phyloP scores from a whole-genome alignment of 2,329 filamentous ascomycete species.

The Pseudocercospora fijiensis region DNA sequence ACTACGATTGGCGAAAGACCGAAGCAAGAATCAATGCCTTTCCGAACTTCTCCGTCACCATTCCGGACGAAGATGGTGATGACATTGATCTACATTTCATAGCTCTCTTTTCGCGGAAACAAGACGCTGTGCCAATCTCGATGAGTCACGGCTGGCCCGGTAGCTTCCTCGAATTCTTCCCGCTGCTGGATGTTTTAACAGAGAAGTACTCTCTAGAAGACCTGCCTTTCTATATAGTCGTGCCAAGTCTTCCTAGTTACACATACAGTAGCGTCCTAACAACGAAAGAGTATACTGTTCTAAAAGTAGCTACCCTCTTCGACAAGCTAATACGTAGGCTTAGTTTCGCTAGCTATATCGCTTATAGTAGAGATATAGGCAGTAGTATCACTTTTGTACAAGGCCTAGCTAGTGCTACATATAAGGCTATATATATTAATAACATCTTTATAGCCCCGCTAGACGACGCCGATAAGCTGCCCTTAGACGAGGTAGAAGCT shows the following conservation, averaged over 20 bases:
- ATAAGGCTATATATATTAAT: background rate
- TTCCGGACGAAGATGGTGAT: slow-evolving; percentile 44
- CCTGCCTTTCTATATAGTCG: slow-evolving; percentile 56
- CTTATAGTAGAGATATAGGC: slow-evolving; percentile 57
- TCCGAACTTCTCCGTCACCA: slow-evolving; percentile 50
- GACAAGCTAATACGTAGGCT: slow-evolving; percentile 52
- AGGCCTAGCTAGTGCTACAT: slow-evolving; percentile 5
- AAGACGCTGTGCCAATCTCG: slow-evolving; percentile 39
- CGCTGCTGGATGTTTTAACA: slow-evolving; percentile 31
- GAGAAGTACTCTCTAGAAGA: slow-evolving; percentile 48
- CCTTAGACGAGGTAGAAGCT: background rate
- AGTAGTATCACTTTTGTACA: slow-evolving; percentile 44
- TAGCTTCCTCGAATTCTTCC: slow-evolving; percentile 36
- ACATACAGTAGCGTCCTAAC: slow-evolving; percentile 47
- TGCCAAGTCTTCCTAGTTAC: slow-evolving; percentile 55
- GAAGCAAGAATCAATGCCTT: slow-evolving; percentile 51
- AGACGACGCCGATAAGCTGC: background rate
- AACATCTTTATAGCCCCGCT: background rate
- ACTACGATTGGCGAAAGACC: slow-evolving; percentile 41
- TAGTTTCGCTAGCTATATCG: slow-evolving; percentile 53
- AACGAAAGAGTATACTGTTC: slow-evolving; percentile 43
- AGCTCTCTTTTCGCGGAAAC: slow-evolving; percentile 53
- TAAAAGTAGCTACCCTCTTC: slow-evolving; percentile 45
- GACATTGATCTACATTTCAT: slow-evolving; percentile 52
- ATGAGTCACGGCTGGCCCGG: slow-evolving; percentile 41